Evolutionary conservation across 371 early-diverging fungal genomes (phyloP).

Genomic region (Amoeboaphelidium protococcarum): DNA sequence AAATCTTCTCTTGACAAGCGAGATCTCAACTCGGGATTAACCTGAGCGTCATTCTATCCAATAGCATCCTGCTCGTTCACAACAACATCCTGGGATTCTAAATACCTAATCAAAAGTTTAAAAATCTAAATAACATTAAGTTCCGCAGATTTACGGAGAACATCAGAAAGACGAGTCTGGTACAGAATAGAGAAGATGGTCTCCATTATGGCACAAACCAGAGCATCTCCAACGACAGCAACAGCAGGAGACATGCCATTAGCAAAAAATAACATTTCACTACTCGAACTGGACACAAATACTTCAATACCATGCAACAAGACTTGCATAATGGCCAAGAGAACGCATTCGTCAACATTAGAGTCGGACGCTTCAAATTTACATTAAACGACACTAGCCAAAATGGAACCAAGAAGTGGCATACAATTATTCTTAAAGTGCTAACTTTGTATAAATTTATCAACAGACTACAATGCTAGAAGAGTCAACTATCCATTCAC

Average conservation of each 20-base stretch:
- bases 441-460: no score
- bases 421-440: no score
- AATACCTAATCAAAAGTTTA: neutral
- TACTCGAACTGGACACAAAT: constrained; percentile 15
- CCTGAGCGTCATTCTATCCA: neutral
- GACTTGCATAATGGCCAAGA: constrained; percentile 59
- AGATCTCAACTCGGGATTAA: neutral
- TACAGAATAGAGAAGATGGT: constrained; percentile 84
- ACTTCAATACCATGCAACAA: constrained; percentile 29
- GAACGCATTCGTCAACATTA: constrained; percentile 70
- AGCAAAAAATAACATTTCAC: constrained; percentile 7
- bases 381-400: constrained; percentile 78
- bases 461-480: no score
- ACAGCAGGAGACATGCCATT: constrained; percentile 31
- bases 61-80: neutral
- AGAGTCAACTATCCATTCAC: no score
- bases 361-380: constrained; percentile 82
- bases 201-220: constrained; percentile 85
- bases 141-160: neutral
- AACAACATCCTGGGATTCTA: neutral
- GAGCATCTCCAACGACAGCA: constrained; percentile 46
- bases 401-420: no score
- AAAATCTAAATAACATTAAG: neutral
- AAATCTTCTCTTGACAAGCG: neutral
- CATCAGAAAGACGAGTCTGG: constrained; percentile 14